These are phyloP conservation scores for Curvularia sp. DNA, from an alignment of 2,329 filamentous ascomycete genomes.

Conservation along the genomic window DNA sequence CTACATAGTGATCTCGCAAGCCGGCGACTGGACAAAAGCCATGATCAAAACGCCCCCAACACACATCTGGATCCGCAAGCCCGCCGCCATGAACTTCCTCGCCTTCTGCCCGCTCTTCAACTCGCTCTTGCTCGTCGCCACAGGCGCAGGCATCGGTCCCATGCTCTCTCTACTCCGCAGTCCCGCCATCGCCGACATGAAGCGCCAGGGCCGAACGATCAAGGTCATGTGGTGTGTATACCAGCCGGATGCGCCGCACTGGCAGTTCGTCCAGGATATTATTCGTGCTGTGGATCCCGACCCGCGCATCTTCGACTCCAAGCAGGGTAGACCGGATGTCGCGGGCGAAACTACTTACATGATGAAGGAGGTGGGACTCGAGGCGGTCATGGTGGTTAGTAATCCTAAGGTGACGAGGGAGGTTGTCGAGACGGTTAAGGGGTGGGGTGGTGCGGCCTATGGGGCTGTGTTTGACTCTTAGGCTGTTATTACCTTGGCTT, in stretches of 20 bases:
- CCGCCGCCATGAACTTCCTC: constrained; percentile 32
- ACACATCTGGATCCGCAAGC: constrained; percentile 27
- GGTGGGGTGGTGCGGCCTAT: constrained; percentile 23
- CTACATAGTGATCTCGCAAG: constrained; percentile 41
- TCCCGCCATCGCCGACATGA: constrained; percentile 19
- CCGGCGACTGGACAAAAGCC: constrained; percentile 46
- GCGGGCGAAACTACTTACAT: constrained; percentile 20
- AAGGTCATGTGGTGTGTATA: constrained; percentile 30
- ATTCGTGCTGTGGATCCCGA: constrained; percentile 23
- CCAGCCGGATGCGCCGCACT: constrained; percentile 20
- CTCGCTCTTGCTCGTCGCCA: constrained; percentile 30
- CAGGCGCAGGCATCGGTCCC: constrained; percentile 35
- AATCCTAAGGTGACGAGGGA: constrained; percentile 27
- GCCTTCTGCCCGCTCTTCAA: constrained; percentile 25
- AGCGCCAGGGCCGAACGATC: constrained; percentile 4
- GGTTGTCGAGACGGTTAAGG: constrained; percentile 23
- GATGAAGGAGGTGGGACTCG: constrained; percentile 8
- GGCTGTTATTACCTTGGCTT: neutral
- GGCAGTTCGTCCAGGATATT: constrained; percentile 21
- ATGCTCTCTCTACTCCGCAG: constrained; percentile 27
- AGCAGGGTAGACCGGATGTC: constrained; percentile 18
- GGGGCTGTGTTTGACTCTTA: constrained; percentile 37
- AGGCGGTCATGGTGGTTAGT: constrained; percentile 33
- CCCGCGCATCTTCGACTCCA: constrained; percentile 26
- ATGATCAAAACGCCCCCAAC: constrained; percentile 22